Conservation (phyloP, 1,139 yeast genomes). For the Geotrichum reessii region DNA sequence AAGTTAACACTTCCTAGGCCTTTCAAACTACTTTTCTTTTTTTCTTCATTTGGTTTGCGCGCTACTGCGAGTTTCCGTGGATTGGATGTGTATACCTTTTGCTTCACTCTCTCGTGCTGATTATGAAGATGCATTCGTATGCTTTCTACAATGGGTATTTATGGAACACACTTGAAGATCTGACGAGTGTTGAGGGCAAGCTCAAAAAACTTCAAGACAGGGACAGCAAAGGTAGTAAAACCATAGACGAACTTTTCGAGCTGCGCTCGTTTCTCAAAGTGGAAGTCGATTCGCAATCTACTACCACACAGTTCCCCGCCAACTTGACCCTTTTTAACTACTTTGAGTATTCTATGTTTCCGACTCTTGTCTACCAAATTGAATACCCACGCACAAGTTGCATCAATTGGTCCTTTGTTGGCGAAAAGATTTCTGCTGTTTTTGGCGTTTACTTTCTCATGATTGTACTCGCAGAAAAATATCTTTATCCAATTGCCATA, state of each 20-base stretch:
- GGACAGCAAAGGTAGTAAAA: constrained; percentile 17
- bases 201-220: constrained; percentile 16
- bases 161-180: constrained; percentile 60
- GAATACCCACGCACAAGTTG: constrained; percentile 69
- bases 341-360: constrained; percentile 78
- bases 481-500: constrained; percentile 70
- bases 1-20: constrained; percentile 20
- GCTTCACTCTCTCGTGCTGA: constrained; percentile 73
- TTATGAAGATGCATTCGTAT: constrained; percentile 92
- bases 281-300: constrained; percentile 31
- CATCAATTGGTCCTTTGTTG: constrained; percentile 65
- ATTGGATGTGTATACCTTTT: constrained; percentile 77
- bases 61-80: constrained; percentile 63
- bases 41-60: constrained; percentile 48
- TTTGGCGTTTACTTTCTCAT: constrained; percentile 82
- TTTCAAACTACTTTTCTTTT: constrained; percentile 50
- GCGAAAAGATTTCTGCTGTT: constrained; percentile 67
- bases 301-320: constrained; percentile 50
- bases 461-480: constrained; percentile 75
- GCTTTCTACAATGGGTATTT: constrained; percentile 85
- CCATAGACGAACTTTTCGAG: constrained; percentile 2
- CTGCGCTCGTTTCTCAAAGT: constrained; percentile 17
- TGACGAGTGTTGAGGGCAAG: constrained; percentile 42
- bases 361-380: constrained; percentile 65
- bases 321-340: constrained; percentile 64